phyloP scores from a whole-genome alignment of 1,284 basidiomycete species.

The Cryptococcus sp. region DNA sequence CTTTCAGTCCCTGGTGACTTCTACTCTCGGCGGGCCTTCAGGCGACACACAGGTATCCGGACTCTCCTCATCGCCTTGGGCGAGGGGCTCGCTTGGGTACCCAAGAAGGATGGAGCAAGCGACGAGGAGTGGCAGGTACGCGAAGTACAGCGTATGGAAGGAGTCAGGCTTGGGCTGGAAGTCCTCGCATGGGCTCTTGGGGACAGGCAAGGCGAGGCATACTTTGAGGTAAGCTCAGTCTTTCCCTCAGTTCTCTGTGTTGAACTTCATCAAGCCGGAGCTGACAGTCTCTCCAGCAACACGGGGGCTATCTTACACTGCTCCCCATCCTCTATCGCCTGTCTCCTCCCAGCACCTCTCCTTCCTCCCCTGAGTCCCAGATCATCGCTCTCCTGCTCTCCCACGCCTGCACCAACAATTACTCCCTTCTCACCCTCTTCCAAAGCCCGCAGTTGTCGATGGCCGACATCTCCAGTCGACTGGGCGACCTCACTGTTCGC shows the following conservation, averaged over 20 bases:
- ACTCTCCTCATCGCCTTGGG: conserved; percentile 22
- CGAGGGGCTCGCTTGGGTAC: conserved; percentile 24
- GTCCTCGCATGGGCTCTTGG: conserved; percentile 36
- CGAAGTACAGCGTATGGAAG: conserved; percentile 44
- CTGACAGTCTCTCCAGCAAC: conserved; percentile 18
- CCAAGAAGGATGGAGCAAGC: background rate
- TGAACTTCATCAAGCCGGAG: background rate
- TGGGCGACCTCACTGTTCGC: conserved; percentile 31
- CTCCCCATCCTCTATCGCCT: conserved; percentile 19
- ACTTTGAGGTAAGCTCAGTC: conserved; percentile 32
- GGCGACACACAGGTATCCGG: conserved; percentile 32
- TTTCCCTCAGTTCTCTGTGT: background rate
- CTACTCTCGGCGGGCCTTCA: conserved; percentile 28
- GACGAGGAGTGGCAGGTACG: conserved; percentile 38
- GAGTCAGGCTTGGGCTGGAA: conserved; percentile 37
- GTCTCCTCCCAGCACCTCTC: conserved; percentile 3
- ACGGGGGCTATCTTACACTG: conserved; percentile 32
- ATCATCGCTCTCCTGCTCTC: conserved; percentile 38
- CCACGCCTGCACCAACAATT: conserved; percentile 43
- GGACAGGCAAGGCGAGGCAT: conserved; percentile 25
- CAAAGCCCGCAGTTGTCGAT: conserved; percentile 3
- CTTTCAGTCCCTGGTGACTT: conserved; percentile 22
- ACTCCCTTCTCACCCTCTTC: conserved; percentile 34
- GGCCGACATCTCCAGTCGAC: background rate
- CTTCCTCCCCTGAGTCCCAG: conserved; percentile 18